These are phyloP conservation scores for Lepidopterella palustris DNA, from an alignment of 495 filamentous ascomycete genomes.

Conservation along the genomic window DNA sequence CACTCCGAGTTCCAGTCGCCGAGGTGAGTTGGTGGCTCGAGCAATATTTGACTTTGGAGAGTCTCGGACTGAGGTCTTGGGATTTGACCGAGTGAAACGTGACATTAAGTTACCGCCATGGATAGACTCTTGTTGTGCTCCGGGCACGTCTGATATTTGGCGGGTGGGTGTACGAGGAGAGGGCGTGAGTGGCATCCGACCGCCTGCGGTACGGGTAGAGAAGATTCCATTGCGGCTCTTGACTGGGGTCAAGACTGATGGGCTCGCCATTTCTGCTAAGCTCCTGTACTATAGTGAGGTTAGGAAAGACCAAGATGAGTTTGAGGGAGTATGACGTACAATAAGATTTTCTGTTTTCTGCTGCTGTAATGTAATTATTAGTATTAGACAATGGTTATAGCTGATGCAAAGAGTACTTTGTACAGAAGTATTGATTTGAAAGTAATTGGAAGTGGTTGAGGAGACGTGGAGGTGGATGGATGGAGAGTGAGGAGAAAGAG, in stretches of 20 bases:
- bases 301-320: constrained; percentile 1
- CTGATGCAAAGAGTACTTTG: constrained; percentile 18
- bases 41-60: constrained; percentile 96
- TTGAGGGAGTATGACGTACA: constrained; percentile 7
- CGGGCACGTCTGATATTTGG: constrained; percentile 48
- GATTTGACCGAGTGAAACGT: constrained; percentile 62
- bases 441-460: constrained; percentile 32
- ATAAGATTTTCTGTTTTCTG: constrained; percentile 22
- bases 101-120: constrained; percentile 59
- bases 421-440: constrained; percentile 36
- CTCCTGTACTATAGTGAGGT: constrained; percentile 6
- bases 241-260: constrained; percentile 80
- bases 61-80: constrained; percentile 56
- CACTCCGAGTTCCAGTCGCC: constrained; percentile 83
- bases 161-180: constrained; percentile 71
- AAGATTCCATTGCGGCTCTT: constrained; percentile 93
- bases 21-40: constrained; percentile 56
- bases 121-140: constrained; percentile 56
- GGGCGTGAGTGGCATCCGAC: constrained; percentile 73
- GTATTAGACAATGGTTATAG: constrained; percentile 28
- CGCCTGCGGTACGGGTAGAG: constrained; percentile 84
- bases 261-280: constrained; percentile 65
- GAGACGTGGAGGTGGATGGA: constrained; percentile 21
- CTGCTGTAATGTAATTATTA: constrained; percentile 22
- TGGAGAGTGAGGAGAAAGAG: constrained; percentile 25